Evolutionary conservation across 371 early-diverging fungal genomes (phyloP).

Genomic region (Enterocytospora artemiae): DNA sequence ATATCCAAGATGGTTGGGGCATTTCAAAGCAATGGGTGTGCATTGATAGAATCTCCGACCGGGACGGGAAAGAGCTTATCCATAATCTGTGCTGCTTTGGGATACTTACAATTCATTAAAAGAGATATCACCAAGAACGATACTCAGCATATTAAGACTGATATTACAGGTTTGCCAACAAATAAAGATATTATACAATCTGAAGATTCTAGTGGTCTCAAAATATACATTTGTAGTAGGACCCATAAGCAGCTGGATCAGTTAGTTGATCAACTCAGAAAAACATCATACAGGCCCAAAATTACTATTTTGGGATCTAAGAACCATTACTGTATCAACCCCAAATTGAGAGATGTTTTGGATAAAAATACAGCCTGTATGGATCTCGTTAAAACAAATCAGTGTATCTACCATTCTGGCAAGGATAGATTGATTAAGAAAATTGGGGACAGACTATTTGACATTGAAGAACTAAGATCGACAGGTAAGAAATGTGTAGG

Average conservation of each 20-base stretch:
- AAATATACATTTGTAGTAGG: constrained; percentile 68
- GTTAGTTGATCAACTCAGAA: constrained; percentile 70
- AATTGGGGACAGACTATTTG: constrained; percentile 35
- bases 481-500: constrained; percentile 52
- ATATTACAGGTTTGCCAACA: background rate
- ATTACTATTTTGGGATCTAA: constrained; percentile 64
- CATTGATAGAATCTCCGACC: constrained; percentile 62
- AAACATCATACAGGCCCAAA: constrained; percentile 64
- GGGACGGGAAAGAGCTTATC: constrained; percentile 64
- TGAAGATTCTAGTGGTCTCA: constrained; percentile 10
- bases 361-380: constrained; percentile 62
- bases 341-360: constrained; percentile 63
- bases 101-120: constrained; percentile 54
- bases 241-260: constrained; percentile 86
- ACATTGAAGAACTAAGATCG: constrained; percentile 59
- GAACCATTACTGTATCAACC: constrained; percentile 71
- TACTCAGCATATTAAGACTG: constrained; percentile 5
- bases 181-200: background rate
- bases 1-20: constrained; percentile 60
- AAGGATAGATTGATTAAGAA: constrained; percentile 35
- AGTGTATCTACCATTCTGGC: constrained; percentile 54
- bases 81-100: constrained; percentile 60
- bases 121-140: constrained; percentile 7
- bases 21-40: constrained; percentile 55
- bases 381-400: constrained; percentile 62